These are phyloP conservation scores for Tinospora cordifolia DNA, from an alignment of 164 flowering plant genomes.

Conservation along the genomic window DNA sequence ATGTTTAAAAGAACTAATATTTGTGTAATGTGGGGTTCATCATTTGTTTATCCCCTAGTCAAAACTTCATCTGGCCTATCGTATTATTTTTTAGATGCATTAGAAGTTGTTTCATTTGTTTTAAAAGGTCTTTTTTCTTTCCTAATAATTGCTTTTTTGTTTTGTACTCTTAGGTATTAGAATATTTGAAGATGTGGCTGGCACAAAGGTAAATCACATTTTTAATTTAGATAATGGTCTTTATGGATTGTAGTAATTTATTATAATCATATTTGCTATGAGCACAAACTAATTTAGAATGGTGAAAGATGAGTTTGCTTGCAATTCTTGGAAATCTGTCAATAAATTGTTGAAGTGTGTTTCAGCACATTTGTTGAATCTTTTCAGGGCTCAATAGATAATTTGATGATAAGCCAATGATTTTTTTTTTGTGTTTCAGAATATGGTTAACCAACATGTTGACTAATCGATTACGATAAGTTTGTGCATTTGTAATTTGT, in stretches of 20 bases:
- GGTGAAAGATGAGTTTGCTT: neutral
- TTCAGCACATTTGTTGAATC: too few relatives aligned
- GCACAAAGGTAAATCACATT: slow-evolving; percentile 44
- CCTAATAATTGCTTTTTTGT: slow-evolving; percentile 4
- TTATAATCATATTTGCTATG: neutral
- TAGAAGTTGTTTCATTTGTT: too few relatives aligned
- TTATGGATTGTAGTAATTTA: neutral
- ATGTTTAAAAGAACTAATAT: neutral
- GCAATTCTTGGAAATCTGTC: neutral
- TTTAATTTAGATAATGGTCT: neutral
- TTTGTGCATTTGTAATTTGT: neutral
- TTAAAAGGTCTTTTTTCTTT: neutral
- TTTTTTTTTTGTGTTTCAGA: too few relatives aligned
- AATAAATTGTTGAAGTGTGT: neutral
- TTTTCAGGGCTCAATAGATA: too few relatives aligned
- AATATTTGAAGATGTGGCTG: slow-evolving; percentile 81
- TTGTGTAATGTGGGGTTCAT: neutral
- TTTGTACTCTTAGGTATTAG: slow-evolving; percentile 57
- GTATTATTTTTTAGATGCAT: neutral
- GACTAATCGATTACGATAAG: too few relatives aligned
- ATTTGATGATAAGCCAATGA: too few relatives aligned
- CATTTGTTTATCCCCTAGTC: neutral
- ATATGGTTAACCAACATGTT: too few relatives aligned
- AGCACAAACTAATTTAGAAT: neutral
- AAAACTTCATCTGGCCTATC: neutral